Base-by-base conservation (phyloP, 371 early-diverging fungal genomes). In the Mucor ambiguus region DNA sequence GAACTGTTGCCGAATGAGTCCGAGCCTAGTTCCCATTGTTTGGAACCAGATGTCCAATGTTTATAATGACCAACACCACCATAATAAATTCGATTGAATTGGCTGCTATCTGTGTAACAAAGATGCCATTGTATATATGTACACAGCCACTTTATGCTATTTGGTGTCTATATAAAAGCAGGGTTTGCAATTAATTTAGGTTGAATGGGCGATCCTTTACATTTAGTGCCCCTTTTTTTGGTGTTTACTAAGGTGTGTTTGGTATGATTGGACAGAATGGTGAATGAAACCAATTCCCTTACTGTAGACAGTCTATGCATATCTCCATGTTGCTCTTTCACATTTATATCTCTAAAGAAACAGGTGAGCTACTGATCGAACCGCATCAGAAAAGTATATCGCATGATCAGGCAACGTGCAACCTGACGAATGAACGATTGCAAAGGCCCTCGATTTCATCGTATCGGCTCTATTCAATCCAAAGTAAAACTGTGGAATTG, bases 11-110 rank as follows among this genome's bases (percentile, higher is more conserved):
- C 46, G 46, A 46, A n/a, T 22, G 24, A 9, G 8, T 22, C 46
- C 46, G 46, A 46, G 46, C 46, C 46, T 22, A 35, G 9, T 46
- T 46, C 26, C 52, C 52, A 52, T 16, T 52, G 28, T 52, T 26
- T 28, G 52, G 52, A 52, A 52, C 28, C 52, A 52, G 22, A 52
- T 52, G 52, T 52, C 28, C 16, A 52, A 52, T 52, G 52, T 52
- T 52, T 52, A 52, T 28, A 24, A 16, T 28, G 14, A 49, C 14
- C 12, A 7, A 2, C 12, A 52, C 26, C 26, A 11, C 28, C 8
- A 8, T 24, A 3, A 26, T 3, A 14, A 14, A 26, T 26, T 28
- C 14, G 16, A 52, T 28, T 26, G 52, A 26, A 26, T 41, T 12
- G 14, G 52, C 52, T 10, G 4, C 26, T 52, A 14, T 52, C 14